These are phyloP conservation scores for Nyssa sinensis DNA, from an alignment of 148 eudicot genomes.

Conservation along the genomic window DNA sequence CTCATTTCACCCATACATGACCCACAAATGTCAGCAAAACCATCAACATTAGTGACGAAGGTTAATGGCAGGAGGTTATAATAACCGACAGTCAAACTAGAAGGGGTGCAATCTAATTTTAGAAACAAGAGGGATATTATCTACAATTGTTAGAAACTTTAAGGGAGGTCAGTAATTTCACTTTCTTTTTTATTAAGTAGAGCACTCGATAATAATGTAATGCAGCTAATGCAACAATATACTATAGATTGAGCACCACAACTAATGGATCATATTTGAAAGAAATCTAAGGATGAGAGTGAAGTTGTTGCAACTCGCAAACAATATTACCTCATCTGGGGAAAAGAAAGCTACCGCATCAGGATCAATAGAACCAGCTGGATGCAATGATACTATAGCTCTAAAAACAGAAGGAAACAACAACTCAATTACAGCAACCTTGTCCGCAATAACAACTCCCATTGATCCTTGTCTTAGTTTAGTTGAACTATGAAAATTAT, in stretches of 20 bases:
- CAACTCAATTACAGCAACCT: slow-evolving; percentile 76
- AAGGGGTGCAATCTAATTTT: no score
- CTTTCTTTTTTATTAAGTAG: no score
- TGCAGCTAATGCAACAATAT: neutral
- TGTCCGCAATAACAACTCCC: slow-evolving; percentile 40
- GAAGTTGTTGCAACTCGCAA: neutral
- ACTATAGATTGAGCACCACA: neutral
- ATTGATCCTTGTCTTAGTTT: slow-evolving; percentile 46
- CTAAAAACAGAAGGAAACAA: slow-evolving; percentile 73
- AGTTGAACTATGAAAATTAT: slow-evolving; percentile 45
- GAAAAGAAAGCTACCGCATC: slow-evolving; percentile 94
- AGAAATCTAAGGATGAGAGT: neutral
- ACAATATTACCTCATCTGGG: slow-evolving; percentile 79
- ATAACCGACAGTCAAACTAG: no score
- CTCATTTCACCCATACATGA: neutral
- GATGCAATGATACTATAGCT: slow-evolving; percentile 84
- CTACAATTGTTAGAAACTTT: no score
- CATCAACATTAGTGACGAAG: no score
- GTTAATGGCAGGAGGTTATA: no score
- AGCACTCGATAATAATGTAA: neutral
- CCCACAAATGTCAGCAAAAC: no score
- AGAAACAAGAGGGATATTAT: no score
- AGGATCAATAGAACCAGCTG: slow-evolving; percentile 84
- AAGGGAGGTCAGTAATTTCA: no score
- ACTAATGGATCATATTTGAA: neutral